Conservation (phyloP, 1,284 basidiomycete species). For the Apiotrichum porosum region DNA sequence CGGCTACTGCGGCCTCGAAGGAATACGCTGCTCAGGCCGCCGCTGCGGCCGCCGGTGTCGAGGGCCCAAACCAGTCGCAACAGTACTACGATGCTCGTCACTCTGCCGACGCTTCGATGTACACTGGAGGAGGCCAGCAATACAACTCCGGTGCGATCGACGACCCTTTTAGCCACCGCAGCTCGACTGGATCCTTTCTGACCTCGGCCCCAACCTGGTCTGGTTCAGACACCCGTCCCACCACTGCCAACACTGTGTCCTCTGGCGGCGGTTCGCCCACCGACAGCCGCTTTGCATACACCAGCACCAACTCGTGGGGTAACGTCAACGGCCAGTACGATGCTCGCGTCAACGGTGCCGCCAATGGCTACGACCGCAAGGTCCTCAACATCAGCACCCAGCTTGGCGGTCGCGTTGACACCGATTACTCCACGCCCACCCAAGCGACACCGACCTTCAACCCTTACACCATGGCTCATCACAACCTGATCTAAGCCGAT, state of each 20-base stretch:
- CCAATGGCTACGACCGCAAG: constrained; percentile 2
- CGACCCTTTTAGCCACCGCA: constrained; percentile 14
- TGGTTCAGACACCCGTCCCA: constrained; percentile 16
- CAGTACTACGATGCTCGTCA: background rate
- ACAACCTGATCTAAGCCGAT: constrained; percentile 1
- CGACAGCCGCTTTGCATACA: constrained; percentile 11
- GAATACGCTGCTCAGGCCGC: constrained; percentile 9
- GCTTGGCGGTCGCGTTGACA: background rate
- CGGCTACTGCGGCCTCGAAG: constrained; percentile 24
- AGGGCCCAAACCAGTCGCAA: too few relatives aligned
- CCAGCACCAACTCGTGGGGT: background rate
- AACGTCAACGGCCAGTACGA: background rate
- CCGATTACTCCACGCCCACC: background rate
- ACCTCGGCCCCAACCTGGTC: constrained; percentile 11
- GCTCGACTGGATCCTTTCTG: constrained; percentile 12
- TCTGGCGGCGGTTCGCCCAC: constrained; percentile 15
- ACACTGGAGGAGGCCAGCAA: background rate
- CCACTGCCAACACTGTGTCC: constrained; percentile 17
- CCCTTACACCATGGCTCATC: constrained; percentile 10
- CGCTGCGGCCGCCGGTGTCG: background rate
- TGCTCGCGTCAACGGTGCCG: background rate
- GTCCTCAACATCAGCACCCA: background rate
- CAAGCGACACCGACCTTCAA: background rate
- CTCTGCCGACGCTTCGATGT: background rate
- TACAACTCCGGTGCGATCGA: background rate